Evolutionary conservation across 1,139 yeast genomes (phyloP).

Genomic region (Debaryomyces singareniensis): DNA sequence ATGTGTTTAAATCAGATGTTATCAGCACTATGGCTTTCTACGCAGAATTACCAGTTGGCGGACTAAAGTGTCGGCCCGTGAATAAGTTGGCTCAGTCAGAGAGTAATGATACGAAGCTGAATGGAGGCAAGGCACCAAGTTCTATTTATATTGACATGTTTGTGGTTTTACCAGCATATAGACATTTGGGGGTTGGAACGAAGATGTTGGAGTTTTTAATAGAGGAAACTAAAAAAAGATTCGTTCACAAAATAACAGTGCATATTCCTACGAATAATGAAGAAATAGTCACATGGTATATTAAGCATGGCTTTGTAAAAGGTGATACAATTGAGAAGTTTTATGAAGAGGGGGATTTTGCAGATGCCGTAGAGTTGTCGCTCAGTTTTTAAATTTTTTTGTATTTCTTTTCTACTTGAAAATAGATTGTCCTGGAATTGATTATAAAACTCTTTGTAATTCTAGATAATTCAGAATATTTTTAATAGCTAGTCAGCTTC

Average conservation of each 20-base stretch:
- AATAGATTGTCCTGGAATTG: too few relatives aligned
- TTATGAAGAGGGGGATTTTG: slow-evolving; percentile 44
- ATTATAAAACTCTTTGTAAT: too few relatives aligned
- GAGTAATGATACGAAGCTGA: slow-evolving; percentile 17
- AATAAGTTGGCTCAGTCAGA: slow-evolving; percentile 24
- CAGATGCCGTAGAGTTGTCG: slow-evolving; percentile 28
- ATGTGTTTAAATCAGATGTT: slow-evolving; percentile 27
- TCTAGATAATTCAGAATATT: slow-evolving; percentile 5
- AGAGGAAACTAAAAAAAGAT: slow-evolving; percentile 44
- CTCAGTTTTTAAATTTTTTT: slow-evolving; percentile 7
- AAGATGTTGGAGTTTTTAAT: slow-evolving; percentile 49
- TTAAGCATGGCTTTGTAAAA: slow-evolving; percentile 43
- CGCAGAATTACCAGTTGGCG: slow-evolving; percentile 69
- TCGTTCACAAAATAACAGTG: slow-evolving; percentile 50
- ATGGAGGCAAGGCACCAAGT: slow-evolving; percentile 39
- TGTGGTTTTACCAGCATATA: slow-evolving; percentile 59
- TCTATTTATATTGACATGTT: slow-evolving; percentile 61
- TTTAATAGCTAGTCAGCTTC: slow-evolving; percentile 31
- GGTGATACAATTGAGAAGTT: slow-evolving; percentile 39
- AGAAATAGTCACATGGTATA: slow-evolving; percentile 50
- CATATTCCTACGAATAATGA: slow-evolving; percentile 51
- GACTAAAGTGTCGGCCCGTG: slow-evolving; percentile 47
- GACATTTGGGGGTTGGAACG: slow-evolving; percentile 57
- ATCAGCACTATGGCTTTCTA: slow-evolving; percentile 44
- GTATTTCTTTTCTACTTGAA: too few relatives aligned